These are phyloP conservation scores for Phalaenopsis equestris DNA, from an alignment of 106 monocot genomes.

Conservation along the genomic window DNA sequence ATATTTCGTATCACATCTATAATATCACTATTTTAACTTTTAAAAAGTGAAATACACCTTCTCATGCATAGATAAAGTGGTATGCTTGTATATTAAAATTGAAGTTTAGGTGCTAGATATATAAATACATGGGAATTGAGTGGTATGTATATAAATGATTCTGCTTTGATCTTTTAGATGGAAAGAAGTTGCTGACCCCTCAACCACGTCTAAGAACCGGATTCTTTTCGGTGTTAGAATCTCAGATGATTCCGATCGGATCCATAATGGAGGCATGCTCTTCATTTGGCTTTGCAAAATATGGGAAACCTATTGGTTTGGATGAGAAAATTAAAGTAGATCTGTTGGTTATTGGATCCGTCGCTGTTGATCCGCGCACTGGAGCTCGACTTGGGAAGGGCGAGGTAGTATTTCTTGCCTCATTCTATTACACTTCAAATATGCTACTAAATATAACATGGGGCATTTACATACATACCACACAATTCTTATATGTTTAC, in stretches of 20 bases:
- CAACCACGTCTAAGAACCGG: conserved; percentile 88
- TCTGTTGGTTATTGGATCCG: conserved; percentile 87
- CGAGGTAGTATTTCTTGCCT: conserved; percentile 49
- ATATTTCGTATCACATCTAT: too few species aligned
- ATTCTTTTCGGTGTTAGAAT: conserved; percentile 74
- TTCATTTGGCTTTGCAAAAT: conserved; percentile 85
- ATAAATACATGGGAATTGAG: too few species aligned
- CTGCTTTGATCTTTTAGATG: conserved; percentile 32
- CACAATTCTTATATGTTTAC: too few species aligned
- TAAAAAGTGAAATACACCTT: too few species aligned
- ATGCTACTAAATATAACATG: not conserved
- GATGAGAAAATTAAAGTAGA: conserved; percentile 83
- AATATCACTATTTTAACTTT: too few species aligned
- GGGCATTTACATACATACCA: too few species aligned
- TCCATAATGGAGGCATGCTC: conserved; percentile 70
- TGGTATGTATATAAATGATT: not conserved
- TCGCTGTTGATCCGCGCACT: conserved; percentile 81
- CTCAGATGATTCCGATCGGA: conserved; percentile 38
- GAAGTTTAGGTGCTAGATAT: too few species aligned
- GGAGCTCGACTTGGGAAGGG: conserved; percentile 94
- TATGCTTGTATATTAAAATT: too few species aligned
- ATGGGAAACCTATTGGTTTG: conserved; percentile 64
- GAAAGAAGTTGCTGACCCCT: conserved; percentile 81
- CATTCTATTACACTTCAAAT: not conserved
- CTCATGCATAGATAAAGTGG: too few species aligned